Conservation (phyloP, 2,329 filamentous ascomycete species). For the Fusarium paranaense region DNA sequence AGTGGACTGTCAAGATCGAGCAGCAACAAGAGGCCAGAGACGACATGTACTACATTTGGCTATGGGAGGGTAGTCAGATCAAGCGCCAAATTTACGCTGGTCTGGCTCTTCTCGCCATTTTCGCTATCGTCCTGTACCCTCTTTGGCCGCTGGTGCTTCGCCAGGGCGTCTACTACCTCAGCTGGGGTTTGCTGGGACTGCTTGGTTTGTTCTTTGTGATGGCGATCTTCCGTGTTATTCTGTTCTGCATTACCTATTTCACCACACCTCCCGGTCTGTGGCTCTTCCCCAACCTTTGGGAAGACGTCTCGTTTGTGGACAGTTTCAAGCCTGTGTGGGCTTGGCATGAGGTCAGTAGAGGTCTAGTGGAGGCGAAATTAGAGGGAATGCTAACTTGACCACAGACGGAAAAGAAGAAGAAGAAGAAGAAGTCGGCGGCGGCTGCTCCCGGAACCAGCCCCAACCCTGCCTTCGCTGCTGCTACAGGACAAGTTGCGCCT, state of each 20-base stretch:
- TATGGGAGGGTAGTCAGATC: constrained; percentile 94
- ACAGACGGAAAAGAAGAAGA: constrained; percentile 56
- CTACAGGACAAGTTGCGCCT: constrained; percentile 64
- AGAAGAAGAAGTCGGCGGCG: constrained; percentile 66
- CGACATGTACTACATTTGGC: constrained; percentile 95
- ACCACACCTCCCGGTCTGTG: constrained; percentile 87
- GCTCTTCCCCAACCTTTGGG: constrained; percentile 97
- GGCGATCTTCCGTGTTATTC: constrained; percentile 95
- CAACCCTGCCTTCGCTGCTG: constrained; percentile 61
- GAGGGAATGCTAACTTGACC: constrained; percentile 31
- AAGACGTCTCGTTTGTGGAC: constrained; percentile 98
- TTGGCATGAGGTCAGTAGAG: constrained; percentile 87
- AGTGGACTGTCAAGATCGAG: constrained; percentile 96
- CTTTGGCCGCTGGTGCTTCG: constrained; percentile 93
- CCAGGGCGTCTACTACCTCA: constrained; percentile 96
- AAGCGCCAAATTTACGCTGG: constrained; percentile 93
- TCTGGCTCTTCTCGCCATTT: constrained; percentile 84
- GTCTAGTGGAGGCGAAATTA: background rate
- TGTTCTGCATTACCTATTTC: constrained; percentile 95
- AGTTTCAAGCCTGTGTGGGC: constrained; percentile 97
- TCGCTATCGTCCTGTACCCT: constrained; percentile 92
- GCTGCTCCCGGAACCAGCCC: constrained; percentile 49
- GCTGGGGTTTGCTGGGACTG: constrained; percentile 90
- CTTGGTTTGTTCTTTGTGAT: constrained; percentile 96
- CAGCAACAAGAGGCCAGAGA: constrained; percentile 91